Conservation (phyloP, 176 grass and related monocot species). For the Carex littledalei region DNA sequence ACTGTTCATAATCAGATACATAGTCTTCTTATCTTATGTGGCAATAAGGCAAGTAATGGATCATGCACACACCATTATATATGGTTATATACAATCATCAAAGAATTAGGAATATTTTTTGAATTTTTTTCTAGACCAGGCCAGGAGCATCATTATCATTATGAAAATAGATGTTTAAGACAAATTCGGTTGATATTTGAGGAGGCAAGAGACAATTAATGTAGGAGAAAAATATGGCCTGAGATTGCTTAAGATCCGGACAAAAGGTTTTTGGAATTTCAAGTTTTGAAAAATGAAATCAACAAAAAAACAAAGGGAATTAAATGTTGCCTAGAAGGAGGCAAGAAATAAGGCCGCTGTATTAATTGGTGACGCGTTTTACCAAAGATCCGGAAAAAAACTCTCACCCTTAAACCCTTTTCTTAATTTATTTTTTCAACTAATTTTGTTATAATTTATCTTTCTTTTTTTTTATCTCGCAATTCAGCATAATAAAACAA, state of each 20-base stretch:
- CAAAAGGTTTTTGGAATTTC: constrained; percentile 6
- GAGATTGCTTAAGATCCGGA: background rate
- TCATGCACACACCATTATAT: background rate
- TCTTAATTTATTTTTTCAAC: too few relatives aligned
- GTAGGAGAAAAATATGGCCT: too few relatives aligned
- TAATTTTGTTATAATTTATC: too few relatives aligned
- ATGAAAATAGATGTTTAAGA: background rate
- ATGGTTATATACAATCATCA: background rate
- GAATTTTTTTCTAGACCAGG: background rate
- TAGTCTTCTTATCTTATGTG: background rate
- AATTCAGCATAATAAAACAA: too few relatives aligned
- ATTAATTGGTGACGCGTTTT: too few relatives aligned
- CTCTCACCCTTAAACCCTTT: too few relatives aligned
- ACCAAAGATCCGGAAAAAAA: too few relatives aligned
- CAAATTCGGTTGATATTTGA: too few relatives aligned
- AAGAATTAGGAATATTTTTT: background rate
- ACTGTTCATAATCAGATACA: background rate
- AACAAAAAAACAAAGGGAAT: constrained; percentile 7
- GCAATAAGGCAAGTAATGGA: background rate
- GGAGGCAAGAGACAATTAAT: too few relatives aligned
- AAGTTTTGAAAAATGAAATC: constrained; percentile 13
- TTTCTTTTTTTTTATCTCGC: too few relatives aligned
- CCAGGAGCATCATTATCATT: background rate
- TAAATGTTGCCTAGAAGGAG: constrained; percentile 22
- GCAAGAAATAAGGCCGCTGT: constrained; percentile 24